A percentile compares a stretch with the other conserved stretches of the same genome.
Evolutionary conservation across 2,329 filamentous ascomycete genomes (phyloP).

Genomic region (Diaporthe sp.): DNA sequence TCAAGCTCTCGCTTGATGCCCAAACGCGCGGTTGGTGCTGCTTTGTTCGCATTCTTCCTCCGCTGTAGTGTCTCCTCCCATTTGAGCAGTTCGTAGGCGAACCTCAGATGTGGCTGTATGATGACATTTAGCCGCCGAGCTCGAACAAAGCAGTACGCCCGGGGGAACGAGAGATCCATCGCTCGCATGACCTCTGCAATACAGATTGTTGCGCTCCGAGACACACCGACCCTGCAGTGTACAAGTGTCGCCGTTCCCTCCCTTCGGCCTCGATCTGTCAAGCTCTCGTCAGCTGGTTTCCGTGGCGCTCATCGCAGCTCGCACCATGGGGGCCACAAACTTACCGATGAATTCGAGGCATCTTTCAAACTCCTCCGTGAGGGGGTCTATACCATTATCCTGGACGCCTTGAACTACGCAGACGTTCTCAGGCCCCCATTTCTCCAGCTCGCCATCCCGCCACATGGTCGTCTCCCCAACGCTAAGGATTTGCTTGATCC

Average conservation of each 20-base stretch:
- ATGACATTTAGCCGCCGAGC: conserved; percentile 96
- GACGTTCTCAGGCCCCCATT: conserved; percentile 84
- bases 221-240: conserved; percentile 96
- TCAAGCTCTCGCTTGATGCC: conserved; percentile 83
- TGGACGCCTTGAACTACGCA: conserved; percentile 89
- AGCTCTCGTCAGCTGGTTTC: conserved; percentile 24
- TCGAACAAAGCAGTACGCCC: conserved; percentile 96
- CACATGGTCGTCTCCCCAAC: conserved; percentile 92
- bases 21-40: conserved; percentile 44
- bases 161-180: conserved; percentile 84
- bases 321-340: conserved; percentile 51
- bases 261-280: conserved; percentile 80
- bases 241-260: conserved; percentile 90
- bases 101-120: conserved; percentile 95
- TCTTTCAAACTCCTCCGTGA: conserved; percentile 86
- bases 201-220: conserved; percentile 94
- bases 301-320: background rate
- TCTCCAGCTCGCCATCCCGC: conserved; percentile 77
- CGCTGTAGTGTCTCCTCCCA: conserved; percentile 87
- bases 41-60: conserved; percentile 62
- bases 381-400: conserved; percentile 95
- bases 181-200: conserved; percentile 98
- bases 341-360: conserved; percentile 94
- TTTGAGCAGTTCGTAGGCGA: conserved; percentile 94
- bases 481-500: conserved; percentile 89